Evolutionary conservation across 2,329 filamentous ascomycete species (phyloP), one percentile per base, ranked within the genome.

Genomic region (Orbilia quercus): DNA sequence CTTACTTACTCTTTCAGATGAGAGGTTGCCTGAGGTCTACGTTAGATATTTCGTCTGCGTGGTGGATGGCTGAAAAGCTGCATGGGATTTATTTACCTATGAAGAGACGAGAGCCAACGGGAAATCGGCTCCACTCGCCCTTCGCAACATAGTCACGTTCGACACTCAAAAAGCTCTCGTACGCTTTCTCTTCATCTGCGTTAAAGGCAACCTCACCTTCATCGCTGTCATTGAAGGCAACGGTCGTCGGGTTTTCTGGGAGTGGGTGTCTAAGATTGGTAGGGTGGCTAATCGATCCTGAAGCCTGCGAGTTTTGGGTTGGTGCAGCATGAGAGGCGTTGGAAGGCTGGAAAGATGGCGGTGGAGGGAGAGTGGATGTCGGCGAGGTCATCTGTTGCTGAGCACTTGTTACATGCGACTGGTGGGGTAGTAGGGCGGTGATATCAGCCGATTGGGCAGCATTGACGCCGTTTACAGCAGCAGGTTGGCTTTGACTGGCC

Each of bases 1-100:
- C 81, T 98, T 98, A 5, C 91, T 95, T 12, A 96, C 93, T 79
- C 93, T 89, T 80, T 98, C 94, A 59, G 91, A 94, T 1, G 92
- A 93, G 9, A 99, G 85, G 79, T 98, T 99, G 62, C 93, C 92
- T 91, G 79, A 62, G 80, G 75, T 72, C 66, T 11, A 40, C 16
- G 31, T 67, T 45, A 64, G 58, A 38, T 73, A 50, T 48, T 59
- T 23, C 18, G 45, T 22, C 14, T 38, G 9, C n/a, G 36, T 34
- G 5, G 16, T 23, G 54, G 42, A n/a, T 14, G 54, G 42, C n/a
- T 14, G 14, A 22, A 7, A 40, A 16, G 64, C 34, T 6, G 75
- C 60, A 73, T 45, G 51, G 45, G 36, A n/a, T 55, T 28, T 40
- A 47, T 57, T 55, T 84, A 91, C 91, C 91, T 79, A 95, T 91